A percentile compares a stretch with the other conserved stretches of the same genome.
Conservation (phyloP, 129 eudicot species). For the Centella asiatica region DNA sequence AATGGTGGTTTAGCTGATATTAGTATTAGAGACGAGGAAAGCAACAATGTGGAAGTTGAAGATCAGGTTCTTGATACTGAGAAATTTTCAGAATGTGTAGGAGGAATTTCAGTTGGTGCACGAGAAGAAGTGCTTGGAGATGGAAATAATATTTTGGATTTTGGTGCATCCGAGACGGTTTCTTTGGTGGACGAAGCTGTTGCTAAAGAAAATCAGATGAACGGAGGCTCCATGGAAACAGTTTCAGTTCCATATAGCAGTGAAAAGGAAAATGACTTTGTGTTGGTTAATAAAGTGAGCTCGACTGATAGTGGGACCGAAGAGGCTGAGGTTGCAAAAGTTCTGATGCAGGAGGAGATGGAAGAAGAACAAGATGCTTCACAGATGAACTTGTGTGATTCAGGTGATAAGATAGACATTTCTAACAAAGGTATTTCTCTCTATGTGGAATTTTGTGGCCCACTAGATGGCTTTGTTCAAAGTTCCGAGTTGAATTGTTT, state of each 20-base stretch:
- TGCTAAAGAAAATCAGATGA: constrained; percentile 4
- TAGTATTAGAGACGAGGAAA: neutral
- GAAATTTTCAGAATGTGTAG: neutral
- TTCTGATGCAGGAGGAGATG: neutral
- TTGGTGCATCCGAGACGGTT: constrained; percentile 1
- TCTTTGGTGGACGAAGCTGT: constrained; percentile 9
- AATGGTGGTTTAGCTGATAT: constrained; percentile 6
- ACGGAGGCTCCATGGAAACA: neutral
- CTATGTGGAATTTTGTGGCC: constrained; percentile 47
- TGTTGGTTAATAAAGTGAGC: neutral
- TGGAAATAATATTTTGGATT: neutral
- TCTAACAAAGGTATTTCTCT: constrained; percentile 39
- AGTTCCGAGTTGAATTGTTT: neutral
- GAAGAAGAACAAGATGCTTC: neutral
- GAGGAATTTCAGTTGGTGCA: neutral
- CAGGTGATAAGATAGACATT: constrained; percentile 26
- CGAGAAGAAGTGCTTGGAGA: neutral
- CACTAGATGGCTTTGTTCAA: constrained; percentile 23
- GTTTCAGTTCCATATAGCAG: neutral
- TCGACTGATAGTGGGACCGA: neutral
- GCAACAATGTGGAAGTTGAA: neutral
- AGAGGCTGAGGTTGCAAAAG: neutral
- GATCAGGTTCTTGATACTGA: neutral
- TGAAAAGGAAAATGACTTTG: neutral
- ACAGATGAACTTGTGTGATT: constrained; percentile 10